These are phyloP conservation scores for Hapsidospora chrysogenum DNA, from an alignment of 495 filamentous ascomycete species.

Conservation along the genomic window DNA sequence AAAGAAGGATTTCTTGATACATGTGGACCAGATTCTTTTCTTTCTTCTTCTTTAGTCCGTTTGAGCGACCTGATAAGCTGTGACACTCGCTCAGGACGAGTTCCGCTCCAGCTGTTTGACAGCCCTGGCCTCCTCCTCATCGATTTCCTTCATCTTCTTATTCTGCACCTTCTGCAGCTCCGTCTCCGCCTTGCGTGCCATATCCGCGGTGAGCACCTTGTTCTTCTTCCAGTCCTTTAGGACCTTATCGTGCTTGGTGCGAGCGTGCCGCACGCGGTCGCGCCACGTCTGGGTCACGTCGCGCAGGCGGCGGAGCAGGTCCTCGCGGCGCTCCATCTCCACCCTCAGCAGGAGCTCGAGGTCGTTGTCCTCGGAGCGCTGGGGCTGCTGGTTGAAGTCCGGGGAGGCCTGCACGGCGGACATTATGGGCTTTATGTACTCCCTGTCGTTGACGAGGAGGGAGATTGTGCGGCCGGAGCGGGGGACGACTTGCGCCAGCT, in stretches of 20 bases:
- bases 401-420: constrained; percentile 49
- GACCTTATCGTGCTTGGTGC: constrained; percentile 42
- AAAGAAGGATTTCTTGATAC: too few species aligned
- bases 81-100: too few species aligned
- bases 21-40: too few species aligned
- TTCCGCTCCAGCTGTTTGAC: background rate
- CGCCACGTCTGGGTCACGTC: constrained; percentile 41
- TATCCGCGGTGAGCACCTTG: constrained; percentile 42
- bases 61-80: too few species aligned
- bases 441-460: constrained; percentile 35
- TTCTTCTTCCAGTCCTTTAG: constrained; percentile 49
- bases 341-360: constrained; percentile 57
- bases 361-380: constrained; percentile 47
- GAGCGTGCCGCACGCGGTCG: constrained; percentile 34
- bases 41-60: too few species aligned
- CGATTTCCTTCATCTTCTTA: constrained; percentile 47
- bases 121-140: constrained; percentile 32
- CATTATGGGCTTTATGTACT: constrained; percentile 54
- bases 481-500: constrained; percentile 62
- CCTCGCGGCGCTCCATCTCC: constrained; percentile 42
- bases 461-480: constrained; percentile 46
- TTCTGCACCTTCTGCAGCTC: constrained; percentile 64
- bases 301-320: constrained; percentile 40
- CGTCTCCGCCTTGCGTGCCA: constrained; percentile 46
- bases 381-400: constrained; percentile 55